phyloP scores from a whole-genome alignment of 352 stramenopile species.

The Saprolegnia parasitica region DNA sequence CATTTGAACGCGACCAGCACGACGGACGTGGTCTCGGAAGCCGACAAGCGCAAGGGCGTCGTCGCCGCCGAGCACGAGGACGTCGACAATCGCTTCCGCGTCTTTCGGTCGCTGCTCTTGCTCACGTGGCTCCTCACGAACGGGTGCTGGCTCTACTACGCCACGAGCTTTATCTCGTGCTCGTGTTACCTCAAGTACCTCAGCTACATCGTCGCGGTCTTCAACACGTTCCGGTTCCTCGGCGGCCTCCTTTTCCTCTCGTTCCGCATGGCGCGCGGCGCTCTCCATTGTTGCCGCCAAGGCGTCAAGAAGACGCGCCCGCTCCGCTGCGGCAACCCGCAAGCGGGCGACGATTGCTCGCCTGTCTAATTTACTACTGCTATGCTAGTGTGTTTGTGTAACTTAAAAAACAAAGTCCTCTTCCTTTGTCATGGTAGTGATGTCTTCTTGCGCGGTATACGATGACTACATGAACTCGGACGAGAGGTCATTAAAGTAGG shows the following conservation, averaged over 20 bases:
- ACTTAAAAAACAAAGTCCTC: not conserved
- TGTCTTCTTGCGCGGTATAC: no score
- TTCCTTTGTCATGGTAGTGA: no score
- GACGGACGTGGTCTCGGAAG: conserved; percentile 30
- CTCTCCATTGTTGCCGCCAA: conserved; percentile 3
- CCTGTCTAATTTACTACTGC: not conserved
- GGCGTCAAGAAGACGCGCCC: not conserved
- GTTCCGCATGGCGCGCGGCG: conserved; percentile 35
- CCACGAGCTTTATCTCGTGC: conserved; percentile 45
- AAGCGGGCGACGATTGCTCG: not conserved
- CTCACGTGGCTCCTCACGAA: conserved; percentile 51
- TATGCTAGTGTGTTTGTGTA: not conserved
- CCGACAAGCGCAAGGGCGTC: conserved; percentile 35
- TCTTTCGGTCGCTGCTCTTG: conserved; percentile 42
- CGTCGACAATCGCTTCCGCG: conserved; percentile 44
- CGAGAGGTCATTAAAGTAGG: conserved; percentile 61
- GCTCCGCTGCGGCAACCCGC: not conserved
- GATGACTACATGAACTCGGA: conserved; percentile 34
- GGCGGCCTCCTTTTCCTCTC: conserved; percentile 37
- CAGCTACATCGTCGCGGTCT: conserved; percentile 42
- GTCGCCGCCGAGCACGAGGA: conserved; percentile 40
- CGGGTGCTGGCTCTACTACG: conserved; percentile 40
- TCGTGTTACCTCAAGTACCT: conserved; percentile 48
- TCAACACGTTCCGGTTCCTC: conserved; percentile 44
- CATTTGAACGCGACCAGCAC: conserved; percentile 34